Evolutionary conservation across 345 rosid genomes (phyloP), one percentile per base, ranked within the genome.

Genomic region (Garcia nutans): DNA sequence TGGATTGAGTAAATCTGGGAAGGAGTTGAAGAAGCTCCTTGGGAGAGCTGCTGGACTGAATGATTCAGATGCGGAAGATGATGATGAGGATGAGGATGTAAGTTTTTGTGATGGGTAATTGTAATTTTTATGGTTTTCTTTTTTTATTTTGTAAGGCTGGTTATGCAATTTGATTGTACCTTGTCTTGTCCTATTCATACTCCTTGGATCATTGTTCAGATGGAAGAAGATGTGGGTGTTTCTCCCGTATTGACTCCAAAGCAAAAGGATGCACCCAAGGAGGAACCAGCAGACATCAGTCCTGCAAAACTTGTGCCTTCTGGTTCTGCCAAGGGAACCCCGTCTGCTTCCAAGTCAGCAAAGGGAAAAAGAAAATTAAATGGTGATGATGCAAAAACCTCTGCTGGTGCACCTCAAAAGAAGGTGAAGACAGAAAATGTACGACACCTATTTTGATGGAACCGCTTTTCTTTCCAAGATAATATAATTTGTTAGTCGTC

Each of bases 1-100:
- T 71, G 92, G 94, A 45, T 79, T 96, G 80, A 96, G 99, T 82
- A 88, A 88, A 77, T 93, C 99, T 77, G 99, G 99, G 41, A 93
- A 92, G 81, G 99, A 96, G 84, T 80, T 96, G 81, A 89, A 96
- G 91, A 92, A 93, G 82, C 84, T 96, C 74, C 93, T 96, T 12
- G 97, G 96, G 44, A 85, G 80, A 82, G 74, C 95, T 76, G 82
- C 77, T 85, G 97, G 97, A 70, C 79, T 82, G 68, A 76, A 89
- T 80, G 97, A 93, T 42, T 92, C 97, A 2, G 98, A 93, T 47
- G 88, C 83, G 52, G 98, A 96, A 6, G 98, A 92, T 1, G 99
- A 96, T 0, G 80, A 80, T 2, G 94, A 88, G 0, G 89, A 87
- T 0, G 93, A 91, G 0, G 95, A 93, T 15, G 98, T 91, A 89